Conservation (phyloP, 768 basidiomycete species). For the Albatrellus ellisii region DNA sequence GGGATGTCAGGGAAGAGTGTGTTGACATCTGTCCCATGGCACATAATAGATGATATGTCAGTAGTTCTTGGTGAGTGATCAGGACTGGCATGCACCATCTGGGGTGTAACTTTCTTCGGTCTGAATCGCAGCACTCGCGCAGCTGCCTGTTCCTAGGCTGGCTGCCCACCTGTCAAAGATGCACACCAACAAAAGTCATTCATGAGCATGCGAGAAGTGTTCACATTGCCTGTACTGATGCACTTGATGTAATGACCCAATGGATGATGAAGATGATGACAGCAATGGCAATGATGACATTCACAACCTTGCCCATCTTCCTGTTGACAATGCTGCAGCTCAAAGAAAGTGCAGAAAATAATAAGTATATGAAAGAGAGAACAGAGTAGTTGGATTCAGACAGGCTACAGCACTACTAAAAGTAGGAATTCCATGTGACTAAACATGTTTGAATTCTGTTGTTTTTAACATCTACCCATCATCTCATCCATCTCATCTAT, state of each 20-base stretch:
- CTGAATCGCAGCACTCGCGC: slow-evolving; percentile 60
- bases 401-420: too few relatives aligned
- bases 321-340: too few relatives aligned
- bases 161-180: slow-evolving; percentile 15
- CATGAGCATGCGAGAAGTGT: neutral
- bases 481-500: too few relatives aligned
- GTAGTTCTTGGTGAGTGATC: neutral
- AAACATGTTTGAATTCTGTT: too few relatives aligned
- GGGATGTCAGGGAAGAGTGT: slow-evolving; percentile 84
- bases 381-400: too few relatives aligned
- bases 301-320: slow-evolving; percentile 81
- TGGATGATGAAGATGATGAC: slow-evolving; percentile 67
- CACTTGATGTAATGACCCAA: slow-evolving; percentile 56
- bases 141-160: slow-evolving; percentile 21
- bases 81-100: slow-evolving; percentile 52
- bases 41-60: too few relatives aligned
- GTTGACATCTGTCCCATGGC: slow-evolving; percentile 42
- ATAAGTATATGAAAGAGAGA: too few relatives aligned
- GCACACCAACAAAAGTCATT: too few relatives aligned
- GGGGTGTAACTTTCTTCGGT: slow-evolving; percentile 64
- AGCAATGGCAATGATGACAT: slow-evolving; percentile 72
- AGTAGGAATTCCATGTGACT: too few relatives aligned
- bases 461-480: too few relatives aligned
- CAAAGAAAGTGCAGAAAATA: too few relatives aligned
- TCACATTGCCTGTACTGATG: slow-evolving; percentile 13